Evolutionary conservation across 768 basidiomycete species (phyloP), one percentile per base, ranked within the genome.

Genomic region (Pholiota microspora): DNA sequence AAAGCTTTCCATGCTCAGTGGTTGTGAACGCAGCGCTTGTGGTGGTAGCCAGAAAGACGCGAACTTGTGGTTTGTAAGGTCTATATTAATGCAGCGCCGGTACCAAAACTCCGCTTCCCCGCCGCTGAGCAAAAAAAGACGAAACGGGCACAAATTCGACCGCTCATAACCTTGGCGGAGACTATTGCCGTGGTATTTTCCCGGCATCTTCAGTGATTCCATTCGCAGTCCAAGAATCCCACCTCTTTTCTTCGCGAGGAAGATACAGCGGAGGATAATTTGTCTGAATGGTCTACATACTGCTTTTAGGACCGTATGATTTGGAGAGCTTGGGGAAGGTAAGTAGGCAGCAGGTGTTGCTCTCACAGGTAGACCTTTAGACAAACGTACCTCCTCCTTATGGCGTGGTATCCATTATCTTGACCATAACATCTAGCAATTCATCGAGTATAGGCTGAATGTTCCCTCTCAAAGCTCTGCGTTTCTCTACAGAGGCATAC

Each of bases 21-120:
- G 40, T 21, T 21, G 40, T 9, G 54, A 42, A 29, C 44, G 38
- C 54, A 55, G 42, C 48, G 38, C 48, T 31, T 18, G 49, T 36
- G 48, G 29, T 40, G 36, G 54, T 44, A 9, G 40, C 29, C 16
- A 12, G 42, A 42, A 31, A 24, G 31, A 24, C 40, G 6, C 40
- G 40, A 42, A 40, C 15, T 36, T 18, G 38, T 23, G 18, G 16
- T 40, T 16, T 9, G 8, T 16, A 8, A 23, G 15, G 16, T 15
- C 4, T 23, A 23, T 40, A 40, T 40, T 18, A 40, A 40, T 40
- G 21, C 38, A 16, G 38, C 38, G 18, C 18, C 9, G 10, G 16
- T 6, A 23, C 3, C 16, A 9, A 42, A 42, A 42, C 40, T 42
- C 40, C 40, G 40, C 40, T 21, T 42, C 40, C 18, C 21, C 18